phyloP scores from a whole-genome alignment of 176 grass and related monocot species.

The Avena eriantha region DNA sequence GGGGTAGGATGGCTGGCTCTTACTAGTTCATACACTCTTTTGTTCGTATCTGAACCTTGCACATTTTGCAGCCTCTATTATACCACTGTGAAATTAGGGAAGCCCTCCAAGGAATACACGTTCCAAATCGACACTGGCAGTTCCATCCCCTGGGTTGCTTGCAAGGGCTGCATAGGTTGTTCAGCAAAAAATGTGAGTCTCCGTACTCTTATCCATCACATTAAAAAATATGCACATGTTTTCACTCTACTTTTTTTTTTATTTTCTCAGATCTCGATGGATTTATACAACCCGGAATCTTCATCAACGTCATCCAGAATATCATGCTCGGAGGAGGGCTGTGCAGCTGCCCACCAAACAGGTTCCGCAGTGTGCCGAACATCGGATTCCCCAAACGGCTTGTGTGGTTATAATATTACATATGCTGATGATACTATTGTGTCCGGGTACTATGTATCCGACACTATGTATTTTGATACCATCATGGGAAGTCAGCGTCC shows the following conservation, averaged over 20 bases:
- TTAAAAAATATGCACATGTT: not conserved
- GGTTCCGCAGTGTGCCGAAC: not conserved
- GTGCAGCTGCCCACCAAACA: not conserved
- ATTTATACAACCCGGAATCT: not conserved
- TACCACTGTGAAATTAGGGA: not conserved
- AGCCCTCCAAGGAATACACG: not conserved
- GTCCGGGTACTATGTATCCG: slow-evolving; percentile 79
- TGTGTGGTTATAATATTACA: slow-evolving; percentile 73
- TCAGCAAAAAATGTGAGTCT: not conserved
- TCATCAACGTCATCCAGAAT: not conserved
- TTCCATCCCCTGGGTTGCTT: not conserved
- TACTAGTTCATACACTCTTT: no score
- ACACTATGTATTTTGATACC: slow-evolving; percentile 68
- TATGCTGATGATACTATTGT: slow-evolving; percentile 84
- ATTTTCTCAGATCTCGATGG: not conserved
- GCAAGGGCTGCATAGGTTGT: not conserved
- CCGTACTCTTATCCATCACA: not conserved
- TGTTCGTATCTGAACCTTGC: not conserved
- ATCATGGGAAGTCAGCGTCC: slow-evolving; percentile 56
- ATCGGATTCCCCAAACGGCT: not conserved
- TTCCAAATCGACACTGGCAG: not conserved
- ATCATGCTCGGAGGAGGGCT: not conserved
- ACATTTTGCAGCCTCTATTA: not conserved
- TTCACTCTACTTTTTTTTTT: not conserved
- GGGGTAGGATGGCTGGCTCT: no score